Base-by-base conservation (phyloP, 495 filamentous ascomycete genomes). In the Cercophora sp. region DNA sequence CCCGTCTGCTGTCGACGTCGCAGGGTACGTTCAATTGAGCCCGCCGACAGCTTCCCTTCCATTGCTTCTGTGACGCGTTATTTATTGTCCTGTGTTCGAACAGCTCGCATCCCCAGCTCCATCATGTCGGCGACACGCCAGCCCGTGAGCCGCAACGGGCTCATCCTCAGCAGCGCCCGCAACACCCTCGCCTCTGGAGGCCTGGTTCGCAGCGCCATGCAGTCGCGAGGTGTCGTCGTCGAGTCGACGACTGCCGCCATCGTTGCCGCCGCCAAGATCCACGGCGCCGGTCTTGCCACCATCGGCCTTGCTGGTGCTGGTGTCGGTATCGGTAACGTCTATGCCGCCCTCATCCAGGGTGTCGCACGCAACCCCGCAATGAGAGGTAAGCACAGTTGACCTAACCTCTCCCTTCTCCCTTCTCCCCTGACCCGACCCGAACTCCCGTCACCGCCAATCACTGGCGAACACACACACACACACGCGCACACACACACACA, bases 291-390 rank as follows among this genome's bases (percentile, higher is more conserved):
- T 52, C 51, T 64, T 22, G 70, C 70, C 36, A 66, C 70, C 24
- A 64, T 69, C 42, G 70, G 70, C 35, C 60, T 72, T 15, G 68
- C 69, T 43, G 70, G 70, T 42, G 68, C 70, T 51, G 70, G 70
- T 56, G 58, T 64, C 44, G 70, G 70, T 53, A 72, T 72, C 50
- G 70, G 70, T 20, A 62, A 56, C 29, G 66, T 72, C 23, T 72
- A 70, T 53, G 70, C 52, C 13, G 51, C 70, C 20, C 54, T 72
- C 51, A 72, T 72, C 52, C 60, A 52, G 22, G 70, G 70, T 55
- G 63, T 67, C 48, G 68, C 70, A 11, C 64, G 70, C 51, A 72
- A 72, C 61, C 70, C 70, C 10, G 59, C 70, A 8, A 39, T 72
- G 20, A 55, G 59, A 48, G 60, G 62, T 66, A 66, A 66, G 57